These are phyloP conservation scores for Penicillium paneum DNA, from an alignment of 2,329 filamentous ascomycete genomes.

Conservation along the genomic window DNA sequence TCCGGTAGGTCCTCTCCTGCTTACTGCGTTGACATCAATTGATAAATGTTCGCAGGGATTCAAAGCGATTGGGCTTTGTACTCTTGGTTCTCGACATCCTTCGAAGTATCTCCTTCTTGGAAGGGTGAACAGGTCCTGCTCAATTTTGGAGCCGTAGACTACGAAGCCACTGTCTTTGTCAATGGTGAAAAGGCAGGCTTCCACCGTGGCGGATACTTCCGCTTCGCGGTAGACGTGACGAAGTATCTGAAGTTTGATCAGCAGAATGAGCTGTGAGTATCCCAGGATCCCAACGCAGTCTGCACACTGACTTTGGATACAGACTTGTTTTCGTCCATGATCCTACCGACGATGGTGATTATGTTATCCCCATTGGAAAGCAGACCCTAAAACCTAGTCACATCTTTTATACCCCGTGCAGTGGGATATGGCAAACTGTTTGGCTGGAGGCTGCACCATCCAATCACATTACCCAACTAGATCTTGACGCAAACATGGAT, in stretches of 20 bases:
- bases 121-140: slow-evolving; percentile 42
- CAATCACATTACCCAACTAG: slow-evolving; percentile 57
- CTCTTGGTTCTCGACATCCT: slow-evolving; percentile 51
- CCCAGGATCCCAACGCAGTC: background rate
- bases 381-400: slow-evolving; percentile 52
- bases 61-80: slow-evolving; percentile 39
- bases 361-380: slow-evolving; percentile 65
- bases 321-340: slow-evolving; percentile 65
- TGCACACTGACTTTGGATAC: background rate
- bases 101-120: slow-evolving; percentile 48
- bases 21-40: background rate
- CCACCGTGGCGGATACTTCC: slow-evolving; percentile 61
- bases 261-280: slow-evolving; percentile 54
- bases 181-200: slow-evolving; percentile 54
- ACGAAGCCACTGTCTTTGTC: slow-evolving; percentile 55
- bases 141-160: slow-evolving; percentile 53
- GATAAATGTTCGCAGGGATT: slow-evolving; percentile 28
- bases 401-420: slow-evolving; percentile 71
- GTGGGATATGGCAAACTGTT: slow-evolving; percentile 71
- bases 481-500: slow-evolving; percentile 57
- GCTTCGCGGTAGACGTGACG: slow-evolving; percentile 60
- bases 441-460: slow-evolving; percentile 65
- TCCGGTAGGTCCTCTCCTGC: slow-evolving; percentile 37
- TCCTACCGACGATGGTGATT: slow-evolving; percentile 57
- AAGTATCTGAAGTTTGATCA: slow-evolving; percentile 40